Base-by-base conservation (phyloP, 176 grass and related monocot species). In the Ananas comosus region DNA sequence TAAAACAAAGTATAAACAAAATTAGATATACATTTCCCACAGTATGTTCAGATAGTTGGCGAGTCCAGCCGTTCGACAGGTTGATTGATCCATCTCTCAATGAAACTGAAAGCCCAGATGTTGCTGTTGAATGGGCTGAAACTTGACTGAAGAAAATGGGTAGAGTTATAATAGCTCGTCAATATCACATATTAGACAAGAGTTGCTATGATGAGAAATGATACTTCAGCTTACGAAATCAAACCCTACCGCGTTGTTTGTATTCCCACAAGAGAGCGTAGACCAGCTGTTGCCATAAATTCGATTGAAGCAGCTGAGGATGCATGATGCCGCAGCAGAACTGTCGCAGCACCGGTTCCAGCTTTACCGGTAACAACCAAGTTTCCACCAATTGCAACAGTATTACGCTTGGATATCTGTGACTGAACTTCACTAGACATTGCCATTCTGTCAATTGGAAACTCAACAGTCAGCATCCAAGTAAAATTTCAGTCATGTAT, bases 11-110 rank as follows among this genome's bases (percentile, higher is more conserved):
- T 28, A 50, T 74, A 79, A 59, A 65, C 49, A 72, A 47, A 42
- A 7, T 42, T 42, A 42, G 33, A 42, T 77, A 84, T 99, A 99
- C 94, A 88, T 91, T 87, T 61, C 87, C 94, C 72, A 93, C 80
- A 80, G 77, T 71, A 67, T 85, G 67, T 61, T 93, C 94, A 77
- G 89, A 88, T 76, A 99, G 69, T 85, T 93, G 89, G 68, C 94
- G 87, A 75, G 82, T 88, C 94, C 94, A 99, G 21, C 80, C 81
- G 78, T 99, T 99, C 64, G 94, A 90, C 50, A 99, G 82, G 70
- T 93, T 93, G 57, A 93, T 70, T 76, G 89, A 99, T 51, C 94
- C 94, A 69, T 99, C 94, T 75, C 82, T 84, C 72, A 99, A 80
- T 64, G 89, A 99, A 75, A 99, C 27, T 70, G 78, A 61, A 66